Conservation (phyloP, 495 filamentous ascomycete species). For the Astrothelium macrocarpum region DNA sequence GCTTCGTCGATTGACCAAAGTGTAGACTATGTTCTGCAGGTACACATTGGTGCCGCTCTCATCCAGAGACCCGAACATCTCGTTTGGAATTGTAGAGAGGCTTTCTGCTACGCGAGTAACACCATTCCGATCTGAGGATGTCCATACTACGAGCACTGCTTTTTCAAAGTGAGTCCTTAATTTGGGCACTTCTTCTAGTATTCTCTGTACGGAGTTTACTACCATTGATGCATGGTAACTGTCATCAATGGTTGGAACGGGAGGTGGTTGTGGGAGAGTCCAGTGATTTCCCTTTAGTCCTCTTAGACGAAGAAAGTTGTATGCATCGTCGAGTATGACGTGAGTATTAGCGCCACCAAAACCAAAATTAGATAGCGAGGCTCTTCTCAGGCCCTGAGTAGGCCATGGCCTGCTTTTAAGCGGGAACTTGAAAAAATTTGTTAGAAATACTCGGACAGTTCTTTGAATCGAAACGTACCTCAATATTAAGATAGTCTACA, state of each 20-base stretch:
- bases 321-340: constrained; percentile 30
- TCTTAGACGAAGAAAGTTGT: neutral
- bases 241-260: neutral
- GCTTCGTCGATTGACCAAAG: neutral
- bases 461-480: constrained; percentile 1
- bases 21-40: neutral
- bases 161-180: neutral
- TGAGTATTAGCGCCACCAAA: constrained; percentile 45
- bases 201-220: neutral
- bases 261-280: neutral
- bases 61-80: neutral
- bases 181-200: neutral
- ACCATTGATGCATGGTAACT: neutral
- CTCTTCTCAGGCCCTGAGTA: constrained; percentile 29
- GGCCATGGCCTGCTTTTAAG: constrained; percentile 31
- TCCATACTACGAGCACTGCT: neutral
- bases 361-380: constrained; percentile 40
- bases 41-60: neutral
- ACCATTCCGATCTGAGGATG: neutral
- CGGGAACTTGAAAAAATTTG: neutral
- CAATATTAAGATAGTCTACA: constrained; percentile 12
- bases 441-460: neutral
- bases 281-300: neutral
- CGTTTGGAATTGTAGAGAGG: neutral
- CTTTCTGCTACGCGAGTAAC: neutral